Evolutionary conservation across 495 filamentous ascomycete species (phyloP).

Genomic region (Hyaloscypha bicolor): DNA sequence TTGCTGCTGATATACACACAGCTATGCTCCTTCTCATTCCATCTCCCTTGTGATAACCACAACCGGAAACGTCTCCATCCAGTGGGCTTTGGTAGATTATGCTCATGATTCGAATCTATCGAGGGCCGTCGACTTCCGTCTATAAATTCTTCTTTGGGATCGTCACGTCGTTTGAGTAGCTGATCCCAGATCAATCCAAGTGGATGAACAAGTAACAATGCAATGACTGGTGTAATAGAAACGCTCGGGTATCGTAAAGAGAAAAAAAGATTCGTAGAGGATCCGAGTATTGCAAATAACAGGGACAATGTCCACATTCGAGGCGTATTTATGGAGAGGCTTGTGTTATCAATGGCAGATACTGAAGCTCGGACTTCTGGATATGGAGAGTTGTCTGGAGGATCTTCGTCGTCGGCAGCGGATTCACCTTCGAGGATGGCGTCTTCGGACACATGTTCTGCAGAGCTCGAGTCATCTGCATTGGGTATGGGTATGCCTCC

Average conservation of each 20-base stretch:
- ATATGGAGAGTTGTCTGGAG: constrained; percentile 66
- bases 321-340: constrained; percentile 79
- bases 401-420: constrained; percentile 47
- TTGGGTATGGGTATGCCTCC: constrained; percentile 27
- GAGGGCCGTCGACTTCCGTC: constrained; percentile 47
- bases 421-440: constrained; percentile 21
- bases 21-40: constrained; percentile 87
- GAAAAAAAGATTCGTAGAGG: constrained; percentile 83
- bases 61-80: constrained; percentile 48
- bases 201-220: constrained; percentile 78
- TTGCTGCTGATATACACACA: constrained; percentile 90
- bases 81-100: constrained; percentile 21
- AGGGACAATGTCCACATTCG: constrained; percentile 84
- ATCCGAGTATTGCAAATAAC: constrained; percentile 77
- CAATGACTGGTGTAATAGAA: constrained; percentile 82
- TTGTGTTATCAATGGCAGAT: constrained; percentile 68
- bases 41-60: constrained; percentile 78
- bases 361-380: constrained; percentile 79
- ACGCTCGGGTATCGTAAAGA: constrained; percentile 84
- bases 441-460: neutral
- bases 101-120: constrained; percentile 12
- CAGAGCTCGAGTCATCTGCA: constrained; percentile 10
- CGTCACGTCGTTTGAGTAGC: constrained; percentile 60
- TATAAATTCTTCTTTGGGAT: constrained; percentile 62
- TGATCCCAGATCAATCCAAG: constrained; percentile 78